A percentile compares a stretch with the other conserved stretches of the same genome.
Conservation (phyloP, 202 grass and related monocot genomes). For the Eragrostis tef region DNA sequence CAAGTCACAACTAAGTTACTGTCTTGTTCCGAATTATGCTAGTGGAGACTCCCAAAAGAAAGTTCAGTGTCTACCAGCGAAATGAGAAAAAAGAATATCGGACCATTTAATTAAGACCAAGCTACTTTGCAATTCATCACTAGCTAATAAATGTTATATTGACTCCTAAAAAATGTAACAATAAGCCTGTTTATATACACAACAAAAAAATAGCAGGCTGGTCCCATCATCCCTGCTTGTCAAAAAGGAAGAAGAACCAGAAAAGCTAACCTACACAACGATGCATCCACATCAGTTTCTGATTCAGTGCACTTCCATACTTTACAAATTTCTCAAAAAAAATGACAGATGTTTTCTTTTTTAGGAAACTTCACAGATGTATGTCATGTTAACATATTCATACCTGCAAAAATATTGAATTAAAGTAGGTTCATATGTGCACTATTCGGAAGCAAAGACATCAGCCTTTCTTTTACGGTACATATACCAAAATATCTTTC, state of each 20-base stretch:
- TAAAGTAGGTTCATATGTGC: background rate
- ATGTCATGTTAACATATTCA: slow-evolving; percentile 7
- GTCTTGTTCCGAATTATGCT: background rate
- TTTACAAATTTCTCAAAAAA: slow-evolving; percentile 12
- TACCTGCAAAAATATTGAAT: background rate
- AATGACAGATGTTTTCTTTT: background rate
- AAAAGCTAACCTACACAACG: slow-evolving; percentile 19
- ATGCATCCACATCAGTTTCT: background rate
- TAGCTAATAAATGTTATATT: slow-evolving; percentile 1
- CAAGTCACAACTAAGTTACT: background rate
- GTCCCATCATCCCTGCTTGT: background rate
- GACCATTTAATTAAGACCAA: background rate
- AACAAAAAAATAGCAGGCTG: background rate
- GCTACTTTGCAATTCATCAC: background rate
- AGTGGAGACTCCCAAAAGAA: background rate
- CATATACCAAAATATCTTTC: background rate
- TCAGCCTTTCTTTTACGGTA: background rate
- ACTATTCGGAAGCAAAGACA: background rate
- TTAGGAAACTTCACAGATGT: background rate
- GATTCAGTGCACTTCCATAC: background rate
- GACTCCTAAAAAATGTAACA: slow-evolving; percentile 15
- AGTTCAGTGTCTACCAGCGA: background rate
- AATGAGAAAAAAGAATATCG: background rate
- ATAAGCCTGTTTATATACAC: background rate
- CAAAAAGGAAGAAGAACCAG: slow-evolving; percentile 19